Evolutionary conservation across 257 asterid genomes (phyloP), one percentile per base, ranked within the genome.

Genomic region (Linaria vulgaris): DNA sequence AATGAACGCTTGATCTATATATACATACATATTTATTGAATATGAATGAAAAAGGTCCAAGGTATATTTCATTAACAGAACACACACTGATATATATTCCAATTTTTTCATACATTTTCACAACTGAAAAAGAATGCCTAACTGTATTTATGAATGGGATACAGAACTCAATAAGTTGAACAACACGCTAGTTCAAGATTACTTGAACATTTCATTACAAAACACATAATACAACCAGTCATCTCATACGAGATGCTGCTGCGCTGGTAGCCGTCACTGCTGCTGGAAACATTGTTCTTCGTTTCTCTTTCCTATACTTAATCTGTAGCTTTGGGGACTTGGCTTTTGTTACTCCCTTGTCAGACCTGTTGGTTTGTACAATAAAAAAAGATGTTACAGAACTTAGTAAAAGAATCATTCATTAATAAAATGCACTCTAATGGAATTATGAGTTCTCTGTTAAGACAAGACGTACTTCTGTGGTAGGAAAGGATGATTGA

Each of bases 401-500:
- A 34, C 34, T 34, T 34, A 4, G 9, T 34, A 34, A 3, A 11
- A 34, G 41, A 34, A 34, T 34, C 41, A 34, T 3, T 8, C 41
- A 4, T 4, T 34, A 6, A 3, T 27, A 11, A 34, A 34, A 34
- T 5, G 4, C 1, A 41, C 9, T 34, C 8, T 23, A 1, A 1
- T 4, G 17, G 3, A 12, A 17, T 12, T 9, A 16, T 31, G 49
- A 27, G 16, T 0, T 21, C 25, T 5, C 11, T 3, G n/a, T n/a
- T n/a, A n/a, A 9, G 2, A 64, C 16, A 31, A 12, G 31, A 17
- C 90, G 1, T 79, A 88, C 96, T 74, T 89, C 1, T 82, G 95
- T 15, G 97, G 97, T 73, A 85, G 63, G 90, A 92, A 92, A 27
- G 97, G 97, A 62, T 79, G 73, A 39, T 79, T 67, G 43, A 87